These are phyloP conservation scores for Fusarium armeniacum DNA, from an alignment of 2,329 filamentous ascomycete genomes.

Conservation along the genomic window DNA sequence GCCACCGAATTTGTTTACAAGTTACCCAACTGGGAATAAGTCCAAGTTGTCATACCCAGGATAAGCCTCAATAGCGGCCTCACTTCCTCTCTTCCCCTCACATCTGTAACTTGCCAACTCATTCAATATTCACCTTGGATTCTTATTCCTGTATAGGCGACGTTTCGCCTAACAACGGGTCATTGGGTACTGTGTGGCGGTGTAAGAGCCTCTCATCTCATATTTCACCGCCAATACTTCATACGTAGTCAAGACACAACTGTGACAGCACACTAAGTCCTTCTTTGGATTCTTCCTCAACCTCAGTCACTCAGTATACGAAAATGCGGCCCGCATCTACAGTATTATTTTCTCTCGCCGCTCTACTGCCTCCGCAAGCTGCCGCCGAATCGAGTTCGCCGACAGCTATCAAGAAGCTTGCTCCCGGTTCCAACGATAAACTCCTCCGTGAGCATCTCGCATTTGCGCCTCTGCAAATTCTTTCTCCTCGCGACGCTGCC, in stretches of 20 bases:
- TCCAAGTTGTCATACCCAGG: slow-evolving; percentile 39
- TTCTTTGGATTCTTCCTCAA: slow-evolving; percentile 1
- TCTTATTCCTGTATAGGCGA: not conserved
- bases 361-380: slow-evolving; percentile 59
- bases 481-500: slow-evolving; percentile 51
- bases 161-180: slow-evolving; percentile 14
- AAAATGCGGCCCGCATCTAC: slow-evolving; percentile 58
- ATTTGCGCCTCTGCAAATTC: slow-evolving; percentile 56
- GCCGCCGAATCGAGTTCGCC: slow-evolving; percentile 60
- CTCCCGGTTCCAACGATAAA: slow-evolving; percentile 78
- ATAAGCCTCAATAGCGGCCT: slow-evolving; percentile 22
- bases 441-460: slow-evolving; percentile 77
- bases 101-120: slow-evolving; percentile 5
- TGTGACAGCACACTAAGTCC: not conserved
- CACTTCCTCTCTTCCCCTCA: slow-evolving; percentile 18
- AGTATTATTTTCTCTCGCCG: slow-evolving; percentile 61
- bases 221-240: slow-evolving; percentile 30
- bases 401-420: slow-evolving; percentile 79
- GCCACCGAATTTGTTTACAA: slow-evolving; percentile 50
- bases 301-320: slow-evolving; percentile 2
- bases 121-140: not conserved
- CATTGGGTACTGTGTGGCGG: slow-evolving; percentile 24
- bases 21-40: slow-evolving; percentile 13
- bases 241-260: slow-evolving; percentile 1
- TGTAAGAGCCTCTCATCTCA: slow-evolving; percentile 21